A percentile compares a stretch with the other conserved stretches of the same genome.
phyloP scores from a whole-genome alignment of 345 rosid species.

The Firmiana major region DNA sequence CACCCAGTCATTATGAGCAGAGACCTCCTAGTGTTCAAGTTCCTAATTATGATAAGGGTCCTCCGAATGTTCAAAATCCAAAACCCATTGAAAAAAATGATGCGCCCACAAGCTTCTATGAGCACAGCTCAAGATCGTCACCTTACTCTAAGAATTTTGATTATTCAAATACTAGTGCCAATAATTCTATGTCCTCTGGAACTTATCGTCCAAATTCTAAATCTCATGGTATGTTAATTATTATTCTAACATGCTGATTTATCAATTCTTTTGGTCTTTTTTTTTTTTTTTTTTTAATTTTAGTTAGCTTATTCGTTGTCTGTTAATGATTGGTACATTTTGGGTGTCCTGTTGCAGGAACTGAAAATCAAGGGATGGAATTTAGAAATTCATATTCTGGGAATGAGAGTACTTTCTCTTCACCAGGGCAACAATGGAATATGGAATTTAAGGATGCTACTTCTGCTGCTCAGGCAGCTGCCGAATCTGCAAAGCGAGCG shows the following conservation, averaged over 20 bases:
- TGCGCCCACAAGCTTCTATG: constrained; percentile 24
- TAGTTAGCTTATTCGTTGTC: neutral
- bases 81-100: constrained; percentile 32
- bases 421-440: constrained; percentile 43
- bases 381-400: constrained; percentile 36
- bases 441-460: constrained; percentile 84
- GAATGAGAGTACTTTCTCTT: constrained; percentile 26
- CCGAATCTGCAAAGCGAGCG: constrained; percentile 95
- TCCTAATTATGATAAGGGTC: constrained; percentile 4
- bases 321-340: constrained; percentile 1
- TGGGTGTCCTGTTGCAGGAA: constrained; percentile 32
- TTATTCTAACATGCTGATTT: neutral
- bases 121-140: constrained; percentile 32
- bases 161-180: constrained; percentile 22
- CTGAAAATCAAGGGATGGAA: constrained; percentile 34
- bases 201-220: constrained; percentile 28
- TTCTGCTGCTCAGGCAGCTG: constrained; percentile 90
- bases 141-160: constrained; percentile 28
- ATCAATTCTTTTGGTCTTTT: neutral
- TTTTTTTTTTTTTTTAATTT: too few species aligned
- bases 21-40: constrained; percentile 34
- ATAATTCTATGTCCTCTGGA: constrained; percentile 17
- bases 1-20: constrained; percentile 13
- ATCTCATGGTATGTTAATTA: constrained; percentile 35
- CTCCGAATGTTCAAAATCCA: constrained; percentile 28